These are phyloP conservation scores for Fonsecaea monophora DNA, from an alignment of 2,329 filamentous ascomycete genomes.

Conservation along the genomic window DNA sequence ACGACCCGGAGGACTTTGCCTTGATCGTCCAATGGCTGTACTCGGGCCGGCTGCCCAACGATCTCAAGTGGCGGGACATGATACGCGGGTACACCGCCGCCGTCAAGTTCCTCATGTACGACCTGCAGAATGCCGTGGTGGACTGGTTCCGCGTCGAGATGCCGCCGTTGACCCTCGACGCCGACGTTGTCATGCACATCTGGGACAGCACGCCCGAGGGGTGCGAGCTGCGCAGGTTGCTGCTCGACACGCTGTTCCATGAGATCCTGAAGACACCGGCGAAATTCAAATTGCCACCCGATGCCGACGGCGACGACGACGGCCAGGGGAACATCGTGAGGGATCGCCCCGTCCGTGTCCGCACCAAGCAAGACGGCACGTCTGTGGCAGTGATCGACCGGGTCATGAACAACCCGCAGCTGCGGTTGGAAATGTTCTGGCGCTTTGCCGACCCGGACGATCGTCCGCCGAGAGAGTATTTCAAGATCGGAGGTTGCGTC, in stretches of 20 bases:
- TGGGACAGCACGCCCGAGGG: not conserved
- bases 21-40: constrained; percentile 29
- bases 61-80: not conserved
- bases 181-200: not conserved
- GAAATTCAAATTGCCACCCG: not conserved
- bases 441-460: not conserved
- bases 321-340: too few species aligned
- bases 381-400: not conserved
- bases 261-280: not conserved
- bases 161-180: not conserved
- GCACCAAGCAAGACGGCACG: not conserved
- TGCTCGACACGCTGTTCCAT: not conserved
- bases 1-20: constrained; percentile 18
- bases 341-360: too few species aligned
- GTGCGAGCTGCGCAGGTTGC: constrained; percentile 3
- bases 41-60: not conserved
- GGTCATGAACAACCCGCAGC: not conserved
- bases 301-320: not conserved
- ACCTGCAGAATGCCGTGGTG: constrained; percentile 22
- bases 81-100: constrained; percentile 9
- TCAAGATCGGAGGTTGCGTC: not conserved
- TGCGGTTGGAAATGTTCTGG: constrained; percentile 1
- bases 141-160: not conserved
- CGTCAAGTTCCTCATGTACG: constrained; percentile 12
- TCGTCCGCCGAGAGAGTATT: not conserved